A percentile compares a stretch with the other conserved stretches of the same genome.
phyloP scores from a whole-genome alignment of 164 flowering plant genomes.

The Berberis thunbergii region DNA sequence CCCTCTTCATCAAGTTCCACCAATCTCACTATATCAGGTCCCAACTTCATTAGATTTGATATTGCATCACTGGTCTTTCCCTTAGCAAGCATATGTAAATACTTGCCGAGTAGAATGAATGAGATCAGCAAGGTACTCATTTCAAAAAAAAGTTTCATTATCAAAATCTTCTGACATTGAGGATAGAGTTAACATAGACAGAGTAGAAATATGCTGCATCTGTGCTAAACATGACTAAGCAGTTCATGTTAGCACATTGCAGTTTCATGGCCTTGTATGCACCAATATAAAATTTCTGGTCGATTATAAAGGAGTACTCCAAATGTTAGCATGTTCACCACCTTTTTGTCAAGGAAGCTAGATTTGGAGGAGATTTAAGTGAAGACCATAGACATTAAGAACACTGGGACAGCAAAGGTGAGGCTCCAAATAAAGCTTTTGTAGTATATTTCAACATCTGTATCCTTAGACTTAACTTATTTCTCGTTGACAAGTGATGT shows the following conservation, averaged over 20 bases:
- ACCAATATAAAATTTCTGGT: no score
- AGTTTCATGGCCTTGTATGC: no score
- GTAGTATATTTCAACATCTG: no score
- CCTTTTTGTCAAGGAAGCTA: no score
- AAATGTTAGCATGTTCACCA: no score
- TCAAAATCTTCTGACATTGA: constrained; percentile 43
- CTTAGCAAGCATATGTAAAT: constrained; percentile 68
- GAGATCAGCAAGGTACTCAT: constrained; percentile 88
- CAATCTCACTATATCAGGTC: constrained; percentile 60
- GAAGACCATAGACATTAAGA: no score
- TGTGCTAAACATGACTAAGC: constrained; percentile 73
- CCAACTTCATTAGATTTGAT: constrained; percentile 70
- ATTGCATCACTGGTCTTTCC: constrained; percentile 75
- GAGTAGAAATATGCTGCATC: constrained; percentile 87
- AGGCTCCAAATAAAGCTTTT: no score
- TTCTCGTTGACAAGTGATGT: no score
- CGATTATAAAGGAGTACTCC: no score
- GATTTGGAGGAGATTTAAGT: no score
- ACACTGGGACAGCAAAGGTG: no score
- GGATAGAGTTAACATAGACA: constrained; percentile 47
- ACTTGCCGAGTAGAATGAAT: constrained; percentile 76
- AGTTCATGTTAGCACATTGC: constrained; percentile 44
- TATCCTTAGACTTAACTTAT: no score
- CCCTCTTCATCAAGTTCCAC: constrained; percentile 50
- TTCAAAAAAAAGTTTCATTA: constrained; percentile 69